Base-by-base conservation (phyloP, 192 early-diverging fungal species). In the Coemansia sp. region DNA sequence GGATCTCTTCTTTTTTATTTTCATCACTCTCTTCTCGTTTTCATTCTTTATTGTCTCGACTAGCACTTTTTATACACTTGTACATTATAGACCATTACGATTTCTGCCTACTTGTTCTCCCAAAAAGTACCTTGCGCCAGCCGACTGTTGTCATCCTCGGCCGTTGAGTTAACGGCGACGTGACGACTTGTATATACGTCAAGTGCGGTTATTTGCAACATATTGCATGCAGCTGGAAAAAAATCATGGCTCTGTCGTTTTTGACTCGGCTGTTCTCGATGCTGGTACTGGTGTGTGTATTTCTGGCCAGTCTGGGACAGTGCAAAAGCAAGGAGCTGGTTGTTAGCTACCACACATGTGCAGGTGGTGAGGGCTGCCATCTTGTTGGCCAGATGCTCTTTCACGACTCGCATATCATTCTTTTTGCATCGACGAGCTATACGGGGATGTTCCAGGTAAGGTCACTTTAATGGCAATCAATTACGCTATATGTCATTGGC, bases 291-390 rank as follows among this genome's bases (percentile, higher is more conserved):
- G 62, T 51, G 60, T 36, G 37, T 65, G 47, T 52, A 40, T 41
- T 59, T 12, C 39, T 59, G 59, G 42, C 63, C 8, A 41, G 63
- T 9, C 41, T 68, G 18, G 67, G 18, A 16, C n/a, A 63, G 7
- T 61, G 71, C 36, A 46, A 61, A 16, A 26, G 58, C 10, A 71
- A 70, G 58, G 79, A 82, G 57, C 67, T 82, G 49, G 68, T 76
- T 3, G 65, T 82, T 39, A 75, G 79, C 67, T 76, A 82, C 66
- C 79, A 67, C 11, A 37, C 62, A 9, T 82, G 79, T 32, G 66
- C 65, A 0, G 65, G 66, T 12, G 79, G 79, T 1, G 54, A 82
- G 62, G 79, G 79, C 36, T 82, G 79, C 45, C 79, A 82, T 62
- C 59, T 76, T 15, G 67, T 73, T 40, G 63, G 67, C 39, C 71